Evolutionary conservation across 306 rosid species (phyloP), one percentile per base, ranked within the genome.

Genomic region (Vicia faba): DNA sequence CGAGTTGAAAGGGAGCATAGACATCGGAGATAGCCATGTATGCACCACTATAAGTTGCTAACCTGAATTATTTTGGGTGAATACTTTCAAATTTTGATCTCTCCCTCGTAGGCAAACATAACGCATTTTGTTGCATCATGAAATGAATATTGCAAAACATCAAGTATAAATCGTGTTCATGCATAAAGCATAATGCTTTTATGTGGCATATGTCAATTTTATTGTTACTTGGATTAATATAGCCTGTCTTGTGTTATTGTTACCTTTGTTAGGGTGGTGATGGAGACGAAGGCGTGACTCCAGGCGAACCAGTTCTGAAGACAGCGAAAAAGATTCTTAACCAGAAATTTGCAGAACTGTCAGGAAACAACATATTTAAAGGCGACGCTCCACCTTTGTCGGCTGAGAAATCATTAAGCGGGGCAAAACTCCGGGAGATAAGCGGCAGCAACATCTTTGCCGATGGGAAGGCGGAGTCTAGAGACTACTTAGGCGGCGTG

Each of bases 361-460:
- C 99, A 0, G 99, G 99, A 50, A 93, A 90, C 33, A 80, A 90
- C 76, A 85, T 93, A 72, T 90, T 93, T 86, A 83, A 83, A 77
- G 95, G 97, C 0, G 97, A 93, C 3, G 80, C 61, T 15, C 79
- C 88, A 15, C 89, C 95, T 8, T 83, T 91, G 6, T 80, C 96
- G 12, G 82, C 89, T 12, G 97, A 93, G 73, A 93, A 93, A 74
- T 79, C 95, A 14, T 59, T 88, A 76, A 93, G 97, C 10, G 72
- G 66, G 2, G 98, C 96, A 2, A 93, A 93, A 77, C 81, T 93
- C 67, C 88, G 95, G 12, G 98, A 93, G 84, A 89, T 93, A 71
- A 93, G 89, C 9, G 98, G 98, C 23, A 93, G 84, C 11, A 86
- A 93, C 85, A 93, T 93, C 78, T 93, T 93, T 84, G 97, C 98